Evolutionary conservation across 148 eudicot species (phyloP).

Genomic region (Nepenthes mirabilis): DNA sequence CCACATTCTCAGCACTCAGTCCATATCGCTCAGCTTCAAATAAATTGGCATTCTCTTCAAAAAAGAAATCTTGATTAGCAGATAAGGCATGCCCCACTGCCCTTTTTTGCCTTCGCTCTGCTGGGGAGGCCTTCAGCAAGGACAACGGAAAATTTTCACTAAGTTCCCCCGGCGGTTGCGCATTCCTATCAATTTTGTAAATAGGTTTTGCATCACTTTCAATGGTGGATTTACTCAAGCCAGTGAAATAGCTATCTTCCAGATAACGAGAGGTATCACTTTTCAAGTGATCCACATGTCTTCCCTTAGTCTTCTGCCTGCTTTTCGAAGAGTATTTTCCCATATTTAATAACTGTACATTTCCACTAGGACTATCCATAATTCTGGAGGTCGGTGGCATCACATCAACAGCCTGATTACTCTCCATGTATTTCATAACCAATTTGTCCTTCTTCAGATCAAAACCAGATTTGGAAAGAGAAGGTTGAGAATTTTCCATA

Average conservation of each 20-base stretch:
- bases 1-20: slow-evolving; percentile 22
- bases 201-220: slow-evolving; percentile 18
- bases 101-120: slow-evolving; percentile 41
- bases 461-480: slow-evolving; percentile 17
- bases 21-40: slow-evolving; percentile 15
- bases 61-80: slow-evolving; percentile 16
- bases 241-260: slow-evolving; percentile 21
- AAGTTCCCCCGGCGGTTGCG: slow-evolving; percentile 29
- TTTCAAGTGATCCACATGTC: slow-evolving; percentile 24
- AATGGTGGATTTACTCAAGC: slow-evolving; percentile 17
- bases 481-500: slow-evolving; percentile 18
- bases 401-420: slow-evolving; percentile 22
- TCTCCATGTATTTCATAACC: slow-evolving; percentile 24
- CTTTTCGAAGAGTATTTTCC: slow-evolving; percentile 21
- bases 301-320: slow-evolving; percentile 41
- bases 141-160: slow-evolving; percentile 25
- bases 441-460: slow-evolving; percentile 25
- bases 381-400: slow-evolving; percentile 24
- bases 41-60: slow-evolving; percentile 32
- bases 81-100: slow-evolving; percentile 26
- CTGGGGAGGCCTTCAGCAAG: slow-evolving; percentile 19
- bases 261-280: slow-evolving; percentile 15
- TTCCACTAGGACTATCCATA: slow-evolving; percentile 23
- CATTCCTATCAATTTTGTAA: slow-evolving; percentile 29
- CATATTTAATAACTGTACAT: slow-evolving; percentile 17